Percentiles rank a stretch among this genome's conserved stretches.
phyloP scores from a whole-genome alignment of 768 basidiomycete genomes.

The Ramaria rubella region DNA sequence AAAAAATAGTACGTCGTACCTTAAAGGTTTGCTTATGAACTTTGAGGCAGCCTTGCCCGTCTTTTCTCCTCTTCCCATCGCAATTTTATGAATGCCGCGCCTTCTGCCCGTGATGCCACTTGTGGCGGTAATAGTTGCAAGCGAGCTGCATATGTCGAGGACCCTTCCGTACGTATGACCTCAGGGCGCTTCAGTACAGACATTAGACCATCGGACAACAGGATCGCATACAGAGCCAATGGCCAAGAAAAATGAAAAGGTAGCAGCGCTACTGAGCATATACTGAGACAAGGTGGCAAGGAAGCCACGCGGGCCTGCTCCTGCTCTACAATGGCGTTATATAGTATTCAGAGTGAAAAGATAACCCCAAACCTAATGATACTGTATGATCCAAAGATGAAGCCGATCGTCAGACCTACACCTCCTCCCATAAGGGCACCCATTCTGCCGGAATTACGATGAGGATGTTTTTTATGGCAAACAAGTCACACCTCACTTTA shows the following conservation, averaged over 20 bases:
- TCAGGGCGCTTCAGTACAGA: constrained; percentile 27
- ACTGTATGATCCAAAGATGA: constrained; percentile 92
- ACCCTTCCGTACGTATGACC: constrained; percentile 87
- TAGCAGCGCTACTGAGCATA: constrained; percentile 97
- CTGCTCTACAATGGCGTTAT: constrained; percentile 48
- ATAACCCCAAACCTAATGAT: constrained; percentile 64
- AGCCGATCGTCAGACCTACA: constrained; percentile 94
- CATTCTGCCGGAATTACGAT: constrained; percentile 47
- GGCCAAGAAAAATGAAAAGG: constrained; percentile 95
- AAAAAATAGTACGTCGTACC: neutral
- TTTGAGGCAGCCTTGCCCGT: too few relatives aligned
- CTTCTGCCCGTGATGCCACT: constrained; percentile 60
- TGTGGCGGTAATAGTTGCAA: constrained; percentile 50
- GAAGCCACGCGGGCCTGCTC: constrained; percentile 84
- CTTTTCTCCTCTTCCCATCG: constrained; percentile 64
- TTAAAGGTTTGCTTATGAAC: neutral
- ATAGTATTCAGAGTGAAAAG: neutral
- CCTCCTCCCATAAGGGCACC: constrained; percentile 89
- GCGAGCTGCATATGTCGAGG: constrained; percentile 58
- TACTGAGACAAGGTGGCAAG: constrained; percentile 93
- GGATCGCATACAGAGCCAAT: constrained; percentile 76
- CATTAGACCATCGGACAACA: neutral
- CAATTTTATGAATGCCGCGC: constrained; percentile 60
- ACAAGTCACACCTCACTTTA: constrained; percentile 2
- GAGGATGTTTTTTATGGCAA: neutral